phyloP scores from a whole-genome alignment of 192 early-diverging fungal genomes.

The Cladochytrium replicatum region DNA sequence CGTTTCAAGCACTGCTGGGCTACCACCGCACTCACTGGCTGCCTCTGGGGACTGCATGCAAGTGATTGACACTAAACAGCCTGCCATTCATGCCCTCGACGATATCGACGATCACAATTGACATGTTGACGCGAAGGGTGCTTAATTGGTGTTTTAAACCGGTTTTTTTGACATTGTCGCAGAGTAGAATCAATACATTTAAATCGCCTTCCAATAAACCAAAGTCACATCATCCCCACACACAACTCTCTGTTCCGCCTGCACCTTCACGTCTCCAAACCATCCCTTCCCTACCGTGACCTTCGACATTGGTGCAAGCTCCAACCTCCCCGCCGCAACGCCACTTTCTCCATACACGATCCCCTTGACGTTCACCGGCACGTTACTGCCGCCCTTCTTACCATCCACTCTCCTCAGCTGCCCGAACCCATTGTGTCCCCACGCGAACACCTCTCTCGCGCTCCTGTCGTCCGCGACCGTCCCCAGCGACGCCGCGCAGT shows the following conservation, averaged over 20 bases:
- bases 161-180: no score
- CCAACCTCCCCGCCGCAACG: no score
- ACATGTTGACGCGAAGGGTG: no score
- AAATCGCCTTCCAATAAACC: slow-evolving; percentile 16
- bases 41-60: no score
- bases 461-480: not conserved
- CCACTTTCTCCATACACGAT: slow-evolving; percentile 10
- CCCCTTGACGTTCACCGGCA: slow-evolving; percentile 9
- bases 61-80: no score
- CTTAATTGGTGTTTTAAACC: no score
- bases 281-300: not conserved
- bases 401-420: slow-evolving; percentile 23
- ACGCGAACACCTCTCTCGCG: slow-evolving; percentile 21
- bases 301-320: not conserved
- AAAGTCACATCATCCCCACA: slow-evolving; percentile 6
- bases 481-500: slow-evolving; percentile 25
- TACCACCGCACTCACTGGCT: no score
- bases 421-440: slow-evolving; percentile 25
- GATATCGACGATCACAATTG: no score
- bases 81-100: no score
- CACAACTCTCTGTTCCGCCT: slow-evolving; percentile 12
- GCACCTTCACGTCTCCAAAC: no score
- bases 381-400: slow-evolving; percentile 13
- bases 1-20: no score
- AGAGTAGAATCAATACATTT: no score